Base-by-base conservation (phyloP, 2,329 filamentous ascomycete genomes). In the Colletotrichum lini region DNA sequence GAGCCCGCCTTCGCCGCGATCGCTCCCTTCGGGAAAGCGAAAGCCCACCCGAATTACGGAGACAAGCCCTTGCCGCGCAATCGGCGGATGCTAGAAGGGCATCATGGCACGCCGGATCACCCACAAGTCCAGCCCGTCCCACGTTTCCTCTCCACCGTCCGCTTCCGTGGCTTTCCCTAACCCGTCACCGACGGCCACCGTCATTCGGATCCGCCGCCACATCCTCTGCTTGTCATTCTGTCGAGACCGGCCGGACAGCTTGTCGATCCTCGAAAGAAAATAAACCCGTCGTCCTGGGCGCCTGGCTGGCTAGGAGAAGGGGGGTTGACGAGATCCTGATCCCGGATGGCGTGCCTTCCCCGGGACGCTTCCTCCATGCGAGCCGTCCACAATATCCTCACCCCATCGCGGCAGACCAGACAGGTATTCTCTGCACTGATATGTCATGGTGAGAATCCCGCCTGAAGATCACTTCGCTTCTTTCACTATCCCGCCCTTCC, bases 91-190 rank as follows among this genome's bases (percentile, higher is more conserved):
- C 10, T 18, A 13, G 42, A 49, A 38, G 35, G 44, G 18, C 65
- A 62, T 71, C 68, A 58, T 71, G 68, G 45, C 52, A 71, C 68
- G 21, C 38, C 44, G 26, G 52, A 45, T 45, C 57, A 23, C 68
- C 64, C 57, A 71, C 45, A 10, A 38, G 35, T 8, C 9, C 35
- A 68, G 45, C 57, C 64, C 64, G 64, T 57, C 68, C 68, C 68
- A 71, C 57, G 68, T 67, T 67, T 71, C 21, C 21, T 38, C 30
- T 49, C 58, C 63, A 59, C 47, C 50, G 58, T 49, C 40, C 35
- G 35, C 23, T 45, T 58, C 52, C 52, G 15, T 52, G 23, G 26
- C 62, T 42, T 60, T 52, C 62, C 44, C 56, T 45, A 49, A 61
- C 57, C n/a, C 57, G 58, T 62, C 15, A 70, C 57, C 64, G 64